These are phyloP conservation scores for Cystofilobasidium macerans DNA, from an alignment of 768 basidiomycete species.

Conservation along the genomic window DNA sequence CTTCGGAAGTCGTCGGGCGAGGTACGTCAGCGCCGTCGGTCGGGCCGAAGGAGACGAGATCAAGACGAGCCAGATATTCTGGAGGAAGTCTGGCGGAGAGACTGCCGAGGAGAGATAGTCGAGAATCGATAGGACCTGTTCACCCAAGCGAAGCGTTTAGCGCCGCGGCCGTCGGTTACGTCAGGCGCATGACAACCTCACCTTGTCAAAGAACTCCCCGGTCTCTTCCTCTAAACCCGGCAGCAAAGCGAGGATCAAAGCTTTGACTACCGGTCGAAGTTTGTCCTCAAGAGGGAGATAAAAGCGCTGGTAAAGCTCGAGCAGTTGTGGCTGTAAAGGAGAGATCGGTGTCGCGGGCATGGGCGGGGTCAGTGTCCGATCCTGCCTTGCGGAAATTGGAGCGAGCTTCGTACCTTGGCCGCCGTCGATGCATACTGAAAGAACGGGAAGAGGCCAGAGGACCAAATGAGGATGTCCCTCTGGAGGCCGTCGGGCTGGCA, in stretches of 20 bases:
- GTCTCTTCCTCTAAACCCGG: conserved; percentile 97
- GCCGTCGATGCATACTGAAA: conserved; percentile 99
- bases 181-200: background rate
- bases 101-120: conserved; percentile 74
- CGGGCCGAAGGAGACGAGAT: conserved; percentile 76
- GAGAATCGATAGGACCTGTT: conserved; percentile 68
- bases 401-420: conserved; percentile 54
- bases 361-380: background rate
- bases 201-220: conserved; percentile 80
- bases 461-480: conserved; percentile 83
- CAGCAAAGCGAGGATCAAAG: conserved; percentile 81
- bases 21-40: conserved; percentile 75
- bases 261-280: conserved; percentile 82
- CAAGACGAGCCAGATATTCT: conserved; percentile 89
- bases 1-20: conserved; percentile 65
- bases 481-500: conserved; percentile 70
- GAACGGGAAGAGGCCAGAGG: conserved; percentile 91
- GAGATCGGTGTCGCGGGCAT: too few relatives aligned
- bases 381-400: background rate
- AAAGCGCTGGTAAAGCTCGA: conserved; percentile 84
- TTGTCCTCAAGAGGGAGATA: conserved; percentile 74
- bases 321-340: conserved; percentile 56
- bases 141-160: background rate
- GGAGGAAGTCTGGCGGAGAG: conserved; percentile 79
- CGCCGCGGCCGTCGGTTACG: background rate